Evolutionary conservation across 2,329 filamentous ascomycete species (phyloP), one percentile per base, ranked within the genome.

Genomic region (Albophoma yamanashiensis): DNA sequence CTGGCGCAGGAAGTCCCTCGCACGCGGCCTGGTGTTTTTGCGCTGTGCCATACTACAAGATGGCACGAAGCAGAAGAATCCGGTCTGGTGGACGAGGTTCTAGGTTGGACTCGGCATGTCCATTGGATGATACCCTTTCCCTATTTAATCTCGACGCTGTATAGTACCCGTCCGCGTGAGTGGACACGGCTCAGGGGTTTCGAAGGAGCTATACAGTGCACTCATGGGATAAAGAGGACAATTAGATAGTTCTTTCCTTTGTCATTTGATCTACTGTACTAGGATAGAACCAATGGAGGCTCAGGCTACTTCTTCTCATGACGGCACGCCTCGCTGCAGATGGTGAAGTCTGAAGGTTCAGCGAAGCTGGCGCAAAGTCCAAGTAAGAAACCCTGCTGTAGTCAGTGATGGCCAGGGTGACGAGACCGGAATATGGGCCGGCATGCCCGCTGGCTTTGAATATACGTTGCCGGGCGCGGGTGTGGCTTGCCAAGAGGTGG

Each of bases 101-200:
- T 68, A 67, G 70, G 68, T 69, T 67, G 69, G 68, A 67, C 69
- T 71, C 66, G 67, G 66, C 64, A 69, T 60, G 60, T 62, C 66
- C 64, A 38, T 66, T 66, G 68, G 64, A 72, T 66, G 70, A 72
- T 71, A 71, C 69, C 67, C 55, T n/a, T 60, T 60, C 50, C 63
- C 59, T 67, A 55, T 63, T 56, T 61, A 62, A 60, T 62, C 60
- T 67, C 64, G 64, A 65, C 59, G 68, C 63, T 69, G 66, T 69
- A 67, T 64, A 69, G 60, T 67, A 69, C 62, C 58, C 36, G 55
- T 64, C 55, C 58, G 31, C 17, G 27, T 12, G 17, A 36, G 17
- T 14, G 50, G 27, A 53, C 50, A n/a, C 27, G 8, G 50, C 2
- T 55, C 31, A 22, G 17, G 22, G 20, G 4, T 38, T 22, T 55